phyloP scores from a whole-genome alignment of 371 early-diverging fungal genomes.

The Mortierella sp. region DNA sequence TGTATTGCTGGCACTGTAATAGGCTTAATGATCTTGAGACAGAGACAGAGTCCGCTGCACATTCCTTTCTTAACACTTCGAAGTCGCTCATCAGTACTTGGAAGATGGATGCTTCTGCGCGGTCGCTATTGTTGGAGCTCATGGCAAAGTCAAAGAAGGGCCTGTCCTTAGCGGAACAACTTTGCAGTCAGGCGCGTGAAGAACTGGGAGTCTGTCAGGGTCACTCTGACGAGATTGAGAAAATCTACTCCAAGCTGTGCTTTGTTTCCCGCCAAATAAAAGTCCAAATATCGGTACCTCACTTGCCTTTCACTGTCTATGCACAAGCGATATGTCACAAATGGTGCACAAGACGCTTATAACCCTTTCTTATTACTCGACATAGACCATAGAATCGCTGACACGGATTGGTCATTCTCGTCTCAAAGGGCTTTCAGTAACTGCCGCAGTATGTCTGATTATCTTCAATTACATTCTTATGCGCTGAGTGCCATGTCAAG shows the following conservation, averaged over 20 bases:
- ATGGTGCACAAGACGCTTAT: no score
- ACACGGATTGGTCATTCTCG: conserved; percentile 34
- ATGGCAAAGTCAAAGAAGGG: conserved; percentile 52
- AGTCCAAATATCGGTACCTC: conserved; percentile 34
- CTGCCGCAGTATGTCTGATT: conserved; percentile 20
- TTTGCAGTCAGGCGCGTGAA: conserved; percentile 45
- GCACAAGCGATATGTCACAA: no score
- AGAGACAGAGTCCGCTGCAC: no score
- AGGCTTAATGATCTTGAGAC: not conserved
- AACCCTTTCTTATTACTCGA: not conserved
- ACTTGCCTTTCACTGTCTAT: not conserved
- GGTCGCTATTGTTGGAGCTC: conserved; percentile 41
- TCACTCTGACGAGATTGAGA: conserved; percentile 47
- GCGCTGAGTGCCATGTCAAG: no score
- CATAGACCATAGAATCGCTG: conserved; percentile 40
- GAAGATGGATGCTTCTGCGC: conserved; percentile 40
- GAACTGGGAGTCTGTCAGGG: conserved; percentile 45
- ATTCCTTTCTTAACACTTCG: no score
- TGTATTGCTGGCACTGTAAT: no score
- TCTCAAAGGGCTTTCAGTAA: conserved; percentile 22
- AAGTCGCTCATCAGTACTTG: not conserved
- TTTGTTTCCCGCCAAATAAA: conserved; percentile 51
- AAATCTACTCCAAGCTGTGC: conserved; percentile 49
- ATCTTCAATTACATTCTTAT: no score
- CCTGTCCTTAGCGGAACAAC: conserved; percentile 44